Conservation (phyloP, 768 basidiomycete genomes). For the Lenzites betulinus region DNA sequence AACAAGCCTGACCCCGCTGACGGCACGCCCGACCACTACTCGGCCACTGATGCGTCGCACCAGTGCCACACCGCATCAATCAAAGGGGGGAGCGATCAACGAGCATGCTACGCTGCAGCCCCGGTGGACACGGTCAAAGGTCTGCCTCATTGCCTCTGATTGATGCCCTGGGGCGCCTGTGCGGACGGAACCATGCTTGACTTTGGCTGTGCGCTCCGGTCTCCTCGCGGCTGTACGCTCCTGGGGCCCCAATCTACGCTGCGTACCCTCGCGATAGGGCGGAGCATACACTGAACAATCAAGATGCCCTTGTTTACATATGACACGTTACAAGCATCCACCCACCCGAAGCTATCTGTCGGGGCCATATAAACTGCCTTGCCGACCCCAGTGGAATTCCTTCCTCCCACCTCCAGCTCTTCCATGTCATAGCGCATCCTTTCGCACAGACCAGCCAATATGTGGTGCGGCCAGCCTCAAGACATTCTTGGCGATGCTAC, state of each 20-base stretch:
- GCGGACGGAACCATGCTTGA: neutral
- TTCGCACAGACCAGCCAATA: neutral
- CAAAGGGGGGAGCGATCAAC: no score
- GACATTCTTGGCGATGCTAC: conserved; percentile 9
- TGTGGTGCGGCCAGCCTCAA: conserved; percentile 1
- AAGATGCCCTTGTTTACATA: neutral
- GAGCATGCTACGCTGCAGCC: no score
- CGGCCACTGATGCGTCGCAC: no score
- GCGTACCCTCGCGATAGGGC: neutral
- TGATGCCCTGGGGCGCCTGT: neutral
- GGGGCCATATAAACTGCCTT: neutral
- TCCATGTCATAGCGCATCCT: neutral
- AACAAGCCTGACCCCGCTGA: no score
- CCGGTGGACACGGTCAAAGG: no score
- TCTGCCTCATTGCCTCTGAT: no score
- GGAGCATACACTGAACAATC: neutral
- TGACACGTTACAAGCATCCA: neutral
- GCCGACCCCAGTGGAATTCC: neutral
- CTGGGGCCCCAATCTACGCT: neutral
- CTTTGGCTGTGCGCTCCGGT: neutral
- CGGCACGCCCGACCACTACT: no score
- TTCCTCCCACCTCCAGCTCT: neutral
- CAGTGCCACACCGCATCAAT: no score
- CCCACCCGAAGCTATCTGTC: neutral
- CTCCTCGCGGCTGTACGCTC: neutral